Percentiles rank a stretch among this genome's conserved stretches.
These are phyloP conservation scores for Diaporthe longicolla DNA, from an alignment of 2,329 filamentous ascomycete genomes.

Conservation along the genomic window DNA sequence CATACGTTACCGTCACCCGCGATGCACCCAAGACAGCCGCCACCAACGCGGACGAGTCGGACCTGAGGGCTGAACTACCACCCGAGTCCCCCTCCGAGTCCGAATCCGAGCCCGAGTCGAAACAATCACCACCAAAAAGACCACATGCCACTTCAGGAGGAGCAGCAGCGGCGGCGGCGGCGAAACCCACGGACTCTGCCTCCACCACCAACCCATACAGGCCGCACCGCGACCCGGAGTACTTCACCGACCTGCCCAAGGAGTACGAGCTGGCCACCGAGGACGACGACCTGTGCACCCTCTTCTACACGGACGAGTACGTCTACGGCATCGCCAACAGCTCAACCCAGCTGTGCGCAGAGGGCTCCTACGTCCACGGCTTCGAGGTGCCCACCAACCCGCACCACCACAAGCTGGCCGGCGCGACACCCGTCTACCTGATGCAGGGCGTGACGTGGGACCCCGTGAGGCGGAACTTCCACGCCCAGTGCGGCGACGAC, in stretches of 20 bases:
- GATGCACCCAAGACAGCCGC: constrained; percentile 7
- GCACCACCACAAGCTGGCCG: constrained; percentile 28
- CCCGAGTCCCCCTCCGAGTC: not conserved
- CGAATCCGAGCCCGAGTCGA: not conserved
- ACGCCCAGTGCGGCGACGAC: constrained; percentile 10
- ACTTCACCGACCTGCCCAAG: constrained; percentile 15
- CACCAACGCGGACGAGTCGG: constrained; percentile 13
- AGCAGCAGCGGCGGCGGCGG: not conserved
- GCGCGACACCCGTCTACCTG: constrained; percentile 23
- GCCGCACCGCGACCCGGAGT: constrained; percentile 7
- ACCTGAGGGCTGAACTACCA: constrained; percentile 16
- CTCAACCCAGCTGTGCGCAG: not conserved
- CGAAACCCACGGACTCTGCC: too few species aligned
- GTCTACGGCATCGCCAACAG: constrained; percentile 32
- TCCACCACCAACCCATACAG: not conserved
- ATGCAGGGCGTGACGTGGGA: constrained; percentile 35
- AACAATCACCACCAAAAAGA: not conserved
- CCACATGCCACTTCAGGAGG: not conserved
- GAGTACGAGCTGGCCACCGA: constrained; percentile 23
- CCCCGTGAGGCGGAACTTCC: not conserved
- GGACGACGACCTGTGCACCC: constrained; percentile 32
- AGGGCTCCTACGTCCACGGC: constrained; percentile 20
- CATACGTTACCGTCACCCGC: constrained; percentile 6
- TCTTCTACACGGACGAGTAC: constrained; percentile 36
- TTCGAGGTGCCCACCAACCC: constrained; percentile 35